Evolutionary conservation across 768 basidiomycete genomes (phyloP), one percentile per base, ranked within the genome.

Genomic region (Macrolepiota fuliginosa): DNA sequence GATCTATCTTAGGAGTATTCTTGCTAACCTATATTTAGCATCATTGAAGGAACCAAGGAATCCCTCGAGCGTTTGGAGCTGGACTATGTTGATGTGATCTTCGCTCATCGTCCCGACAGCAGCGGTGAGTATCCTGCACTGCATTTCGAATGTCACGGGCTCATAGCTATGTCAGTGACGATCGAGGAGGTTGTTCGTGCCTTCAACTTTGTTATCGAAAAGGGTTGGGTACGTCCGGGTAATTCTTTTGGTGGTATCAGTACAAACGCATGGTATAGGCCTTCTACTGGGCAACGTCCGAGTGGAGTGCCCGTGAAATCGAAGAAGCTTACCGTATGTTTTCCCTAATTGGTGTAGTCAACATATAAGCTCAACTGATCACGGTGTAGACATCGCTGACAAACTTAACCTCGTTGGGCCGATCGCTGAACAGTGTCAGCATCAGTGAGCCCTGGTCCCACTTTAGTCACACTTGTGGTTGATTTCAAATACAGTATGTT

Each of bases 111-210:
- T 54, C 77, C 78, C 36, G 87, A 88, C 71, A 64, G 64, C n/a
- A 80, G 76, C 52, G 83, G 83, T 83, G 63, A 24, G 75, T 65
- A n/a, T 36, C 17, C 17, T 37, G 42, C 25, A 35, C 32, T 32
- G 40, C 47, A 22, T 45, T 54, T 22, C 37, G 29, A 6, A 6
- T 22, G 19, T 10, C 66, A 29, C 51, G 36, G 32, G 17, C 47
- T 46, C 24, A 13, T 54, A 53, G 19, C 27, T 32, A n/a, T 19
- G 19, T 5, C 54, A 79, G 82, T 83, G 15, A 79, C 82, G 1
- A 84, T 84, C 81, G 88, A 90, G 70, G 91, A 92, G 71, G 79
- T 85, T 57, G 90, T 92, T 56, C 83, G 89, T 51, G 89, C 86
- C 0, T 91, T 92, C 78, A 90, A 89, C 76, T 84, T 76, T 66